Conservation (phyloP, 2,329 filamentous ascomycete genomes). For the Trichoderma semiorbis region DNA sequence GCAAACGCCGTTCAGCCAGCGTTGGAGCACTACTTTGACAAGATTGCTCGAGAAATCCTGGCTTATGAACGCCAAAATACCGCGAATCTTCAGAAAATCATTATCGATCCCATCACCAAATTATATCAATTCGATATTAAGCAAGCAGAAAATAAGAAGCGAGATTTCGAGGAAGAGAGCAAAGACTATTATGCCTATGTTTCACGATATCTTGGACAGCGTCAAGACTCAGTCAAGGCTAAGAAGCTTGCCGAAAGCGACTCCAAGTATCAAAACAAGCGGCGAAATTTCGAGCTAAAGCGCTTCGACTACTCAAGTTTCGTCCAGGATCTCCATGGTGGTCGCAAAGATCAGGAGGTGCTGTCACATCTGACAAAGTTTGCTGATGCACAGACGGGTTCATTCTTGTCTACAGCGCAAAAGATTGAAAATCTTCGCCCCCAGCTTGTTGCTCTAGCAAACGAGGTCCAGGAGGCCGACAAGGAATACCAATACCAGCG, state of each 20-base stretch:
- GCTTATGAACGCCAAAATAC: slow-evolving; percentile 83
- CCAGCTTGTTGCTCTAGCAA: slow-evolving; percentile 81
- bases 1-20: slow-evolving; percentile 96
- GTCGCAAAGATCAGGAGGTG: slow-evolving; percentile 97
- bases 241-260: slow-evolving; percentile 96
- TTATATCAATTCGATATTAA: slow-evolving; percentile 96
- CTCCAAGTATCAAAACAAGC: slow-evolving; percentile 91
- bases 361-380: slow-evolving; percentile 92
- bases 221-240: slow-evolving; percentile 92
- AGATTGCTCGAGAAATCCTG: slow-evolving; percentile 88
- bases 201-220: slow-evolving; percentile 90
- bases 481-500: slow-evolving; percentile 96
- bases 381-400: slow-evolving; percentile 82
- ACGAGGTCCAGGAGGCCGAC: slow-evolving; percentile 87
- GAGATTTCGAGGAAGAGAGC: slow-evolving; percentile 97
- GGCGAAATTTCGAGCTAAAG: slow-evolving; percentile 92
- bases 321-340: slow-evolving; percentile 98
- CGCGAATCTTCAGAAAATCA: slow-evolving; percentile 79
- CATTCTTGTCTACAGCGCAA: slow-evolving; percentile 77
- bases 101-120: slow-evolving; percentile 90
- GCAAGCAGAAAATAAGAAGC: slow-evolving; percentile 92
- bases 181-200: slow-evolving; percentile 98
- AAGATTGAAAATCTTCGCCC: slow-evolving; percentile 84
- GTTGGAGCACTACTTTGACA: slow-evolving; percentile 96
- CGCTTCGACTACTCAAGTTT: slow-evolving; percentile 98